phyloP scores from a whole-genome alignment of 2,329 filamentous ascomycete genomes.

The Dichotomopilus funicola region DNA sequence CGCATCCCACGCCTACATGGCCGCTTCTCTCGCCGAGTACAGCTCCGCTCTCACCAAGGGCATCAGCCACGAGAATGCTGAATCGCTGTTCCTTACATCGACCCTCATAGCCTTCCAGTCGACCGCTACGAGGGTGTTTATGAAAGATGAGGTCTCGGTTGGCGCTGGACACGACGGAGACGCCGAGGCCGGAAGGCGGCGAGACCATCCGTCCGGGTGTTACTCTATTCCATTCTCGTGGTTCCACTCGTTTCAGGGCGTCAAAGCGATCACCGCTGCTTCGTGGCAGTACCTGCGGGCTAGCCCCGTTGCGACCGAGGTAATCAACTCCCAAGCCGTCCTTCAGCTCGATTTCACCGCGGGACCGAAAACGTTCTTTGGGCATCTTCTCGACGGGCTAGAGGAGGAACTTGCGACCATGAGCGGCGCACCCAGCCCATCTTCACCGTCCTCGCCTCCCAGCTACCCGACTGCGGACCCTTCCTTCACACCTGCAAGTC shows the following conservation, averaged over 20 bases:
- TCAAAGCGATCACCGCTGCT: constrained; percentile 57
- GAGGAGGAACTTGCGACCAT: constrained; percentile 46
- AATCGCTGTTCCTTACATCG: constrained; percentile 56
- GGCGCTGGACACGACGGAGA: constrained; percentile 27
- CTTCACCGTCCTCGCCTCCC: neutral
- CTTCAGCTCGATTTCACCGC: constrained; percentile 54
- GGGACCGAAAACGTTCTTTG: constrained; percentile 51
- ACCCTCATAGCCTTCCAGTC: constrained; percentile 62
- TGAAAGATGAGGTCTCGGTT: constrained; percentile 43
- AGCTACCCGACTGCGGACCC: constrained; percentile 26
- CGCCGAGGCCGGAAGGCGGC: constrained; percentile 13
- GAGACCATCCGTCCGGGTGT: constrained; percentile 25
- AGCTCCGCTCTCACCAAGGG: constrained; percentile 49
- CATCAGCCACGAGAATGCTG: constrained; percentile 53
- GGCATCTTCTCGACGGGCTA: constrained; percentile 50
- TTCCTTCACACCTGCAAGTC: constrained; percentile 5
- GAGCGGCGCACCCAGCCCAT: constrained; percentile 6
- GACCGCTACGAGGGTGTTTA: constrained; percentile 55
- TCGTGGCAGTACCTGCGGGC: constrained; percentile 59
- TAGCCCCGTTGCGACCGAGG: constrained; percentile 50
- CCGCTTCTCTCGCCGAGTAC: constrained; percentile 56
- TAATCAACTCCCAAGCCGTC: constrained; percentile 58
- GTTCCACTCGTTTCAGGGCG: constrained; percentile 62
- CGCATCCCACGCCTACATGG: constrained; percentile 59
- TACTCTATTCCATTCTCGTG: constrained; percentile 57